These are phyloP conservation scores for Fusarium irregulare DNA, from an alignment of 2,329 filamentous ascomycete genomes.

Conservation along the genomic window DNA sequence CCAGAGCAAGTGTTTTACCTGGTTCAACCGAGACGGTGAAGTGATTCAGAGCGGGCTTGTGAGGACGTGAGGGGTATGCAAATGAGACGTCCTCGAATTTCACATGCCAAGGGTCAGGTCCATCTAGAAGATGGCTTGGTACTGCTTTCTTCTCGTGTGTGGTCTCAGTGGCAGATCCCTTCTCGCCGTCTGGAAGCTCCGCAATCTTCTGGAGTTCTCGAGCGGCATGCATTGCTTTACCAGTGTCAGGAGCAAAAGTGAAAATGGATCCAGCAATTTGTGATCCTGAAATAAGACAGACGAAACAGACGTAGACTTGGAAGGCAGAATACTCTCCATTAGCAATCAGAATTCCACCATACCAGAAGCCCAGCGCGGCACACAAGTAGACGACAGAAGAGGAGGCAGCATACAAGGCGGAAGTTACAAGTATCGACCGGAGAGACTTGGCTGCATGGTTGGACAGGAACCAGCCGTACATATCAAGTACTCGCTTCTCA, in stretches of 20 bases:
- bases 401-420: slow-evolving; percentile 45
- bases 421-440: neutral
- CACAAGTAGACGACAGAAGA: slow-evolving; percentile 50
- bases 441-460: neutral
- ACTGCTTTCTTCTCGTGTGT: neutral
- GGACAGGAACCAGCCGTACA: neutral
- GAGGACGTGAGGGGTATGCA: slow-evolving; percentile 63
- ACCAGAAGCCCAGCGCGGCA: slow-evolving; percentile 68
- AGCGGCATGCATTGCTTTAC: slow-evolving; percentile 1
- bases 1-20: slow-evolving; percentile 76
- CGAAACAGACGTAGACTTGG: slow-evolving; percentile 62
- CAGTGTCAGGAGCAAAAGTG: slow-evolving; percentile 52
- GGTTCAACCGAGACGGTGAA: slow-evolving; percentile 73
- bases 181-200: neutral
- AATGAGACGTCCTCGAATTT: neutral
- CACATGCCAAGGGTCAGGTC: neutral
- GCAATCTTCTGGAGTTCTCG: neutral
- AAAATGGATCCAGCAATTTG: slow-evolving; percentile 50
- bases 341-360: slow-evolving; percentile 43
- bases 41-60: slow-evolving; percentile 66
- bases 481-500: neutral
- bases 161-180: neutral
- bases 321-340: slow-evolving; percentile 54
- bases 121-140: neutral
- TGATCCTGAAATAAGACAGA: slow-evolving; percentile 62